phyloP scores from a whole-genome alignment of 345 rosid genomes.

The Sisymbrium altissimum region DNA sequence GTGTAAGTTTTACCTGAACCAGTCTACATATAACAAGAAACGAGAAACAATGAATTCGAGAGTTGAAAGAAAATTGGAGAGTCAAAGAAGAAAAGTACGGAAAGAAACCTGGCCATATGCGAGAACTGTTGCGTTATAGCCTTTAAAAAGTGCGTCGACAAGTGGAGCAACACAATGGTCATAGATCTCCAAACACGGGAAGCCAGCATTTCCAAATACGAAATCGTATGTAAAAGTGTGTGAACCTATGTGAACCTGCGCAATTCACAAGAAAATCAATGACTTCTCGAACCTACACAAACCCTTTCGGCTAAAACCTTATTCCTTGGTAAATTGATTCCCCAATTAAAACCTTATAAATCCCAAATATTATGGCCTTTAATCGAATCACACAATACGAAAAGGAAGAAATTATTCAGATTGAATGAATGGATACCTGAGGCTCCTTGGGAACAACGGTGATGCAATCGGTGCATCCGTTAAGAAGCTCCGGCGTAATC shows the following conservation, averaged over 20 bases:
- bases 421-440: constrained; percentile 47
- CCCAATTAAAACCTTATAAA: background rate
- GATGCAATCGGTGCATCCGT: constrained; percentile 89
- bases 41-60: background rate
- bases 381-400: background rate
- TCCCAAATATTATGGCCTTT: background rate
- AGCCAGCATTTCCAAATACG: constrained; percentile 58
- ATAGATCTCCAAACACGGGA: constrained; percentile 47
- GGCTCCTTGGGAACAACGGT: constrained; percentile 80
- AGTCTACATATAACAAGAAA: constrained; percentile 46
- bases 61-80: background rate
- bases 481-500: constrained; percentile 81
- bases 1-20: constrained; percentile 95
- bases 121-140: constrained; percentile 91
- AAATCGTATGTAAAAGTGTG: constrained; percentile 82
- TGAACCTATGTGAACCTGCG: constrained; percentile 82
- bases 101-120: constrained; percentile 91
- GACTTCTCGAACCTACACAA: background rate
- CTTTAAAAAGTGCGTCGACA: constrained; percentile 78
- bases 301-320: no score
- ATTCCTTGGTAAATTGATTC: no score
- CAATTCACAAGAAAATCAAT: constrained; percentile 2
- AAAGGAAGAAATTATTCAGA: background rate
- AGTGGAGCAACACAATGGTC: constrained; percentile 81
- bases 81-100: background rate